Percentiles rank a stretch among this genome's conserved stretches.
phyloP scores from a whole-genome alignment of 352 stramenopile genomes.

The Pseudoperonospora humuli region DNA sequence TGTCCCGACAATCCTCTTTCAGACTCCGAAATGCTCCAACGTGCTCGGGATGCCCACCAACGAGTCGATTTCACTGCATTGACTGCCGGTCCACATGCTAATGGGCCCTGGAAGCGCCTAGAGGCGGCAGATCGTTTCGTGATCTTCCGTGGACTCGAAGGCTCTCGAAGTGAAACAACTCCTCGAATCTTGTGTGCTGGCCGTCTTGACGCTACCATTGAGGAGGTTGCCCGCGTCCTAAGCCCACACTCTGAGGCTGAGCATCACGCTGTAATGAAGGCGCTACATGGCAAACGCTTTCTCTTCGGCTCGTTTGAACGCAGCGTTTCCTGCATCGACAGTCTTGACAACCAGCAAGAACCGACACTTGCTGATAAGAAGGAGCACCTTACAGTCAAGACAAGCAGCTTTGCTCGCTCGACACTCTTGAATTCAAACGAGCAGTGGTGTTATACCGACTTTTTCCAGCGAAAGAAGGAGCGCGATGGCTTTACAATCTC shows the following conservation, averaged over 20 bases:
- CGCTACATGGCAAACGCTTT: constrained; percentile 27
- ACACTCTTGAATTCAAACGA: constrained; percentile 25
- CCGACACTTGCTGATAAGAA: background rate
- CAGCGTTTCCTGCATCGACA: constrained; percentile 10
- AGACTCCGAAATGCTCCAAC: no score
- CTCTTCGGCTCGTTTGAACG: constrained; percentile 30
- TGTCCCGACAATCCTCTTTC: no score
- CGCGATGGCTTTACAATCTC: constrained; percentile 29
- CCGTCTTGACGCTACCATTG: constrained; percentile 19
- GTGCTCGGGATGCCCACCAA: no score
- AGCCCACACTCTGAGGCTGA: constrained; percentile 9
- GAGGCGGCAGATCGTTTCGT: no score
- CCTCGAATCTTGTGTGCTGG: constrained; percentile 30
- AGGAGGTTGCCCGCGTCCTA: constrained; percentile 22
- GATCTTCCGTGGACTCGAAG: no score
- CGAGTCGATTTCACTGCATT: no score
- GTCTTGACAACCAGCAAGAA: background rate
- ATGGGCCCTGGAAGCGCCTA: no score
- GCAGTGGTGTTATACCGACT: constrained; percentile 31
- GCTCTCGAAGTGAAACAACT: no score
- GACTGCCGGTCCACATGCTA: no score
- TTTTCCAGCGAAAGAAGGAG: constrained; percentile 22
- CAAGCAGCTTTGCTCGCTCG: constrained; percentile 25
- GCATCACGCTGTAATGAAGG: constrained; percentile 22
- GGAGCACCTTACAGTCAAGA: constrained; percentile 30